These are phyloP conservation scores for Epithemia pelagica DNA, from an alignment of 108 stramenopile species.

Conservation along the genomic window DNA sequence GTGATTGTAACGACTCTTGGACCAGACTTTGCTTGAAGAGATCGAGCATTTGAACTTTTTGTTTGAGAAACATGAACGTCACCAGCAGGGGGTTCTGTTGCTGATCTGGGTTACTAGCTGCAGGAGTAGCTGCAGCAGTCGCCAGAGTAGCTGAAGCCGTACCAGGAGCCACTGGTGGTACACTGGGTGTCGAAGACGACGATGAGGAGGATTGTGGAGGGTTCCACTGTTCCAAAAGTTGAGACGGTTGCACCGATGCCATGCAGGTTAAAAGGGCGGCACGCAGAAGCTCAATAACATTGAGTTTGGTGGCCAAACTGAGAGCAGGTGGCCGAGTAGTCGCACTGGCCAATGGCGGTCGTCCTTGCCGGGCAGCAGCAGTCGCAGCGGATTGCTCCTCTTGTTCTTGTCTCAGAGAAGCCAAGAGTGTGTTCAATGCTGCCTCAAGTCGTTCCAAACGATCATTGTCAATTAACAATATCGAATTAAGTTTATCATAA, in stretches of 20 bases:
- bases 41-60: not conserved
- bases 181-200: no score
- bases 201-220: not conserved
- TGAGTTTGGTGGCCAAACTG: not conserved
- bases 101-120: no score
- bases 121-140: no score
- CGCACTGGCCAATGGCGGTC: not conserved
- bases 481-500: not conserved
- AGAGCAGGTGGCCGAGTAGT: not conserved
- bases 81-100: not conserved
- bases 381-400: not conserved
- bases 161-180: not conserved
- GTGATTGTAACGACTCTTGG: not conserved
- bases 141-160: not conserved
- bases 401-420: not conserved
- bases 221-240: not conserved
- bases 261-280: not conserved
- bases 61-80: not conserved
- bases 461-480: not conserved
- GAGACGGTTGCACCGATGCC: not conserved
- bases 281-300: not conserved
- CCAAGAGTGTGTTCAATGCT: not conserved
- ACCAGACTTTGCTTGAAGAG: not conserved
- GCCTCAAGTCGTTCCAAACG: not conserved
- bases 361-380: not conserved